Base-by-base conservation (phyloP, 208 protist genomes). In the Leishmania tarentolae region DNA sequence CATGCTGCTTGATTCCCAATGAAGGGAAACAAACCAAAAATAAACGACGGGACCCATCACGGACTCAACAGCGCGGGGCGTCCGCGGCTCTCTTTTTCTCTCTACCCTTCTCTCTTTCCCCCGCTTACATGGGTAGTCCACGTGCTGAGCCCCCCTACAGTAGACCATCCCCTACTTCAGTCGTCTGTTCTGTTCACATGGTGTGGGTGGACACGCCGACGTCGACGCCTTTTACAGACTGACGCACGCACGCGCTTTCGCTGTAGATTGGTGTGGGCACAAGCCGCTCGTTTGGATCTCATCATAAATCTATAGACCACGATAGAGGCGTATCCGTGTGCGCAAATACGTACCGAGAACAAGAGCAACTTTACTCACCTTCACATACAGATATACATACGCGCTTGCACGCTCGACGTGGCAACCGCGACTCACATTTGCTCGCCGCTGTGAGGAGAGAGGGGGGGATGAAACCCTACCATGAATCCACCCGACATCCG, bases 401-500 rank as follows among this genome's bases (percentile, higher is more conserved):
- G 7, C 72, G 24, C 31, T 7, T n/a, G 40, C 37, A 59, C n/a
- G 21, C 28, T 46, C 21, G 31, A 47, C 40, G 9, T 7, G 40
- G 31, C 44, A 15, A 9, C 40, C 6, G 40, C 11, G 15, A 35
- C 40, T 47, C 37, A 37, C 61, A 13, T 35, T 68, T 68, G 3
- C 31, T 42, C 8, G n/a, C n/a, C 59, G n/a, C n/a, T 6, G 59
- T 31, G 24, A 24, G 50, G 24, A 17, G 5, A 24, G 37, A 6
- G 0, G 4, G 35, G 46, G 44, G 63, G 66, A 63, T 24, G 24
- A 0, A 28, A 3, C 35, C 28, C 35, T 63, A 21, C 31, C n/a
- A 95, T 95, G 92, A 90, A 92, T 81, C 72, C 88, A 15, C 75
- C 81, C 0, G 81, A 85, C 46, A 83, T 92, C 57, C 86, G 84